phyloP scores from a whole-genome alignment of 2,329 filamentous ascomycete species.

The Hypoxylon sp. region DNA sequence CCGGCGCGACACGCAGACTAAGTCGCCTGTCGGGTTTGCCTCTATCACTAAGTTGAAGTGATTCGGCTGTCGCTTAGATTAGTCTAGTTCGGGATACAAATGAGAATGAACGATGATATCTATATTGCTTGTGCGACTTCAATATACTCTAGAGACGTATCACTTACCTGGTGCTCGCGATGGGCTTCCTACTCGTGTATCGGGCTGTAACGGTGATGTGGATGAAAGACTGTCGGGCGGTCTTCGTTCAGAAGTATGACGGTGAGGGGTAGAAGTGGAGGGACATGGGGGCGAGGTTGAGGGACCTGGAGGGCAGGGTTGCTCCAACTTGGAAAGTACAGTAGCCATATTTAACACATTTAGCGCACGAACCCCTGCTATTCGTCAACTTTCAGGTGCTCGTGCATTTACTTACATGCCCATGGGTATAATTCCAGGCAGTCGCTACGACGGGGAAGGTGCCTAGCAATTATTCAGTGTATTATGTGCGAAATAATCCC shows the following conservation, averaged over 20 bases:
- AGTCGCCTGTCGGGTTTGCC: neutral
- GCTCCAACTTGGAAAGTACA: constrained; percentile 18
- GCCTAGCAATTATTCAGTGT: neutral
- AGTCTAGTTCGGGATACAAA: neutral
- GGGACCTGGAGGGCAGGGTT: constrained; percentile 5
- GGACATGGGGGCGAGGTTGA: constrained; percentile 3
- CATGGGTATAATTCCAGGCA: constrained; percentile 3
- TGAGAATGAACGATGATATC: neutral
- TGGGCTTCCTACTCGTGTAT: constrained; percentile 4
- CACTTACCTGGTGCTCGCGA: constrained; percentile 6
- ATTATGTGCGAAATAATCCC: too few relatives aligned
- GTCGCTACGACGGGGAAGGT: neutral
- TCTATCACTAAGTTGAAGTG: neutral
- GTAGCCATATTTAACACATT: constrained; percentile 25
- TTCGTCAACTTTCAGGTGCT: constrained; percentile 10
- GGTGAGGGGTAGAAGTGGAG: constrained; percentile 35
- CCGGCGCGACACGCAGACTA: neutral
- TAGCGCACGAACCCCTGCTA: constrained; percentile 20
- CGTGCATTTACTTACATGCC: neutral
- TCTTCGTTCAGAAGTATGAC: constrained; percentile 13
- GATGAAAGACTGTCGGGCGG: constrained; percentile 2
- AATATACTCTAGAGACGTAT: neutral
- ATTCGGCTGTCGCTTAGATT: constrained; percentile 5
- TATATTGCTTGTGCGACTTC: constrained; percentile 5
- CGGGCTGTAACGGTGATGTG: constrained; percentile 5